A percentile compares a stretch with the other conserved stretches of the same genome.
phyloP scores from a whole-genome alignment of 2,329 filamentous ascomycete species.

The Sordariomycetes sp. region DNA sequence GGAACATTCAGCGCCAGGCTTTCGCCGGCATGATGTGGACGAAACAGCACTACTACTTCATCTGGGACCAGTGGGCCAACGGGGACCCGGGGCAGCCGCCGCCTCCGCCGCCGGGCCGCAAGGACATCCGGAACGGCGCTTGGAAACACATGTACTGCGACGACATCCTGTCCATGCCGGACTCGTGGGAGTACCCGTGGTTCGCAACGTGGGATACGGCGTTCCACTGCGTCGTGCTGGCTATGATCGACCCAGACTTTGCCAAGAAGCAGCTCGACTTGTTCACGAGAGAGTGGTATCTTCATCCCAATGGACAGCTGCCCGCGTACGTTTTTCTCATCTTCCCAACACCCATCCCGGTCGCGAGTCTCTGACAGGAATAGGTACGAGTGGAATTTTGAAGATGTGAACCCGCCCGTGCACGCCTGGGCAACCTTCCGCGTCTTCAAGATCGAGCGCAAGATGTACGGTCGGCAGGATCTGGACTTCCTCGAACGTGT shows the following conservation, averaged over 20 bases:
- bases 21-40: conserved; percentile 98
- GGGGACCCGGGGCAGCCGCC: conserved; percentile 83
- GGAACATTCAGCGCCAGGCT: conserved; percentile 90
- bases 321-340: conserved; percentile 54
- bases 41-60: conserved; percentile 92
- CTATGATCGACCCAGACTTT: conserved; percentile 96
- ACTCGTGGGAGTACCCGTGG: conserved; percentile 98
- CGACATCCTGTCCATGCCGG: conserved; percentile 93
- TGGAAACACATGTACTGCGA: conserved; percentile 96
- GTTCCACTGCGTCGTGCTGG: conserved; percentile 90
- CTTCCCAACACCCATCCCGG: not conserved
- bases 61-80: conserved; percentile 97
- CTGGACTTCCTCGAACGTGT: conserved; percentile 92
- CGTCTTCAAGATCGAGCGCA: conserved; percentile 96
- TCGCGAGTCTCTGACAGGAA: conserved; percentile 9
- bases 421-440: conserved; percentile 95
- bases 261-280: conserved; percentile 96
- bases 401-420: conserved; percentile 92
- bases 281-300: conserved; percentile 97
- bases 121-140: conserved; percentile 71
- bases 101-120: conserved; percentile 62
- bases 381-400: conserved; percentile 89
- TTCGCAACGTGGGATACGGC: conserved; percentile 96
- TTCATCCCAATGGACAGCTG: conserved; percentile 92
- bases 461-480: conserved; percentile 90